These are phyloP conservation scores for Rhodotorula diobovata DNA, from an alignment of 768 basidiomycete species.

Conservation along the genomic window DNA sequence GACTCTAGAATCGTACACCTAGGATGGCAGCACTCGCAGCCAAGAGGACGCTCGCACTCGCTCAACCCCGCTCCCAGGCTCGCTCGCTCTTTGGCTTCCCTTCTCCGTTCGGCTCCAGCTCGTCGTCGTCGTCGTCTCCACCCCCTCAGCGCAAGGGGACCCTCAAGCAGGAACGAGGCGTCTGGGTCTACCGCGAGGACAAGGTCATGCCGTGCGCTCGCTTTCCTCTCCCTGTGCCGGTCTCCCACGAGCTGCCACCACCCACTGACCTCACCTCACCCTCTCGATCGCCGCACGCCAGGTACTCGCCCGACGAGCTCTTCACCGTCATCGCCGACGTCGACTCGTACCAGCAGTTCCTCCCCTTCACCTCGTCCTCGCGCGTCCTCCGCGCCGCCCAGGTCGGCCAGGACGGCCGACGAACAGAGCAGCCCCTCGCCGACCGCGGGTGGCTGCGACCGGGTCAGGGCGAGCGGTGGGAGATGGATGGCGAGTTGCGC, in stretches of 20 bases:
- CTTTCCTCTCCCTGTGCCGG: no score
- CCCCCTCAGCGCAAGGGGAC: conserved; percentile 21
- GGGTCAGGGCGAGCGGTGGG: conserved; percentile 44
- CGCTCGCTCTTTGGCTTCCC: conserved; percentile 29
- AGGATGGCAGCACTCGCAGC: background rate
- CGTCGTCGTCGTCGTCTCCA: background rate
- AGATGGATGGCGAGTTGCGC: conserved; percentile 70
- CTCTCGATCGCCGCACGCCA: background rate
- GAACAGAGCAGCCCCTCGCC: background rate
- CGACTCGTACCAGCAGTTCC: conserved; percentile 73
- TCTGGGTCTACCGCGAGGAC: conserved; percentile 70
- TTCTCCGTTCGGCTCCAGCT: conserved; percentile 12
- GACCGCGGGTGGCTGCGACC: conserved; percentile 39
- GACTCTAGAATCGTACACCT: no score
- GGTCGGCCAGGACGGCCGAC: background rate
- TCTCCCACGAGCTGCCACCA: background rate
- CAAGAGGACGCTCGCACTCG: background rate
- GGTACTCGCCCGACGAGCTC: conserved; percentile 67
- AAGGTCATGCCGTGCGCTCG: conserved; percentile 78
- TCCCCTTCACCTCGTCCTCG: conserved; percentile 80
- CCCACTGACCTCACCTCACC: no score
- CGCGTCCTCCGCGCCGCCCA: conserved; percentile 54
- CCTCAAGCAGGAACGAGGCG: conserved; percentile 47
- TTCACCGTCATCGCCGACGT: conserved; percentile 85
- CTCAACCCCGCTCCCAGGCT: background rate